Percentiles rank a stretch among this genome's conserved stretches.
Evolutionary conservation across 1,284 basidiomycete species (phyloP).

Genomic region (Cyathus olla): DNA sequence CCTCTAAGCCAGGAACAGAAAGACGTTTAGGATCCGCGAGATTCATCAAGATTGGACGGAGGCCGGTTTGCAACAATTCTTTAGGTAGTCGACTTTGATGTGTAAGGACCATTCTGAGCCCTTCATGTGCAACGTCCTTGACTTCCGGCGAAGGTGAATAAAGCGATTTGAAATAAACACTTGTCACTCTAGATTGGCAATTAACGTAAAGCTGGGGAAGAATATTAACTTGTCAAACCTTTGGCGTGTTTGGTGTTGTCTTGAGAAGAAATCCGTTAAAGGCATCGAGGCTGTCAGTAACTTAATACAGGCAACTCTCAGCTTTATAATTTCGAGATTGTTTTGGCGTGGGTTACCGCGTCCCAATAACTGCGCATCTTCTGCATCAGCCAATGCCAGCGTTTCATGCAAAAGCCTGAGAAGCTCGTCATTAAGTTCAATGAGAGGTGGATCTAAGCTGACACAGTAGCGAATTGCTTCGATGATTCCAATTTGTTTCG

Average conservation of each 20-base stretch:
- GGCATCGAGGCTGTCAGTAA: constrained; percentile 96
- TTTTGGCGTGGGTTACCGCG: constrained; percentile 85
- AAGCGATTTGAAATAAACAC: constrained; percentile 98
- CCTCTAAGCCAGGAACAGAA: constrained; percentile 95
- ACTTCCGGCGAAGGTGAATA: constrained; percentile 96
- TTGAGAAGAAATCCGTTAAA: constrained; percentile 91
- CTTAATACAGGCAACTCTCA: constrained; percentile 96
- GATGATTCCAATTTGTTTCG: constrained; percentile 98
- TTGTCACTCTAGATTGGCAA: constrained; percentile 76
- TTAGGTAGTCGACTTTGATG: constrained; percentile 96
- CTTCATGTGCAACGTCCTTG: constrained; percentile 96
- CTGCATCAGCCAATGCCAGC: constrained; percentile 95
- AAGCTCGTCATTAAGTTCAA: constrained; percentile 93
- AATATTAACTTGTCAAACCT: constrained; percentile 60
- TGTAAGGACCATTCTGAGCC: constrained; percentile 89
- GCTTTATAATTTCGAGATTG: constrained; percentile 86
- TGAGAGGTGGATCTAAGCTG: constrained; percentile 85
- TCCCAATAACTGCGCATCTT: constrained; percentile 87
- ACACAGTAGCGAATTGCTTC: constrained; percentile 97
- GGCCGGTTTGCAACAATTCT: constrained; percentile 94
- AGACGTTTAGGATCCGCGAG: constrained; percentile 96
- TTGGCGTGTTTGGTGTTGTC: constrained; percentile 86
- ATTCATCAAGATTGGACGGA: constrained; percentile 98
- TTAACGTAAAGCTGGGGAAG: constrained; percentile 9
- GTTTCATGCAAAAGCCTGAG: constrained; percentile 95